These are phyloP conservation scores for Scutellaria baicalensis DNA, from an alignment of 257 asterid genomes.

Conservation along the genomic window DNA sequence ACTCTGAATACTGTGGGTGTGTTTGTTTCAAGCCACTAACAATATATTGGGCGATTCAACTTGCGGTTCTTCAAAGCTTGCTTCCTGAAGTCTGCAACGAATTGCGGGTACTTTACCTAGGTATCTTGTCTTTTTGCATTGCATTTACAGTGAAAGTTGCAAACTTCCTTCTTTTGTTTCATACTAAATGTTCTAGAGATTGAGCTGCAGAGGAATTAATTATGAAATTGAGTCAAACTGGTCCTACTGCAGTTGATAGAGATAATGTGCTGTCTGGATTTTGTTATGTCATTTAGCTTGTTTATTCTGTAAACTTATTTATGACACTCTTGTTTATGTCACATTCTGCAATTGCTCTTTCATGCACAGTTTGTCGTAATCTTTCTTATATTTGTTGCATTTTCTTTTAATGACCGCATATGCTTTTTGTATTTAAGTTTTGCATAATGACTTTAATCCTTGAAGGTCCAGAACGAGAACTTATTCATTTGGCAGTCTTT, in stretches of 20 bases:
- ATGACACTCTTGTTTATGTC: background rate
- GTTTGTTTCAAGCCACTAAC: slow-evolving; percentile 66
- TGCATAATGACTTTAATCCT: slow-evolving; percentile 14
- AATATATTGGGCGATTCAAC: slow-evolving; percentile 59
- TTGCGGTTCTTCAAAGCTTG: slow-evolving; percentile 44
- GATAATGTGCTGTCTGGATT: background rate
- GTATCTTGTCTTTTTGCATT: slow-evolving; percentile 28
- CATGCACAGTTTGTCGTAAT: background rate
- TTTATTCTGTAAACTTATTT: background rate
- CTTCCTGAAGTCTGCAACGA: slow-evolving; percentile 38
- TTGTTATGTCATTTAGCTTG: background rate
- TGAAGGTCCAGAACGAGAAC: slow-evolving; percentile 90
- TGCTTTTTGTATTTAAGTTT: slow-evolving; percentile 12
- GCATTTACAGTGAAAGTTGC: slow-evolving; percentile 1
- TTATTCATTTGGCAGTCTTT: slow-evolving; percentile 66
- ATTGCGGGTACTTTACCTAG: slow-evolving; percentile 76
- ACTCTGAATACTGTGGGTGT: background rate
- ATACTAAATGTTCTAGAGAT: background rate
- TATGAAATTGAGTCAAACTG: background rate
- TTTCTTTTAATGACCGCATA: background rate
- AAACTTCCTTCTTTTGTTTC: background rate
- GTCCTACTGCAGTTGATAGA: background rate
- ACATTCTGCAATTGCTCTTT: background rate
- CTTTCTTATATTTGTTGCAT: background rate
- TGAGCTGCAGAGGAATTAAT: background rate